Evolutionary conservation across 306 rosid species (phyloP), one percentile per base, ranked within the genome.

Genomic region (Pyrus betulifolia): DNA sequence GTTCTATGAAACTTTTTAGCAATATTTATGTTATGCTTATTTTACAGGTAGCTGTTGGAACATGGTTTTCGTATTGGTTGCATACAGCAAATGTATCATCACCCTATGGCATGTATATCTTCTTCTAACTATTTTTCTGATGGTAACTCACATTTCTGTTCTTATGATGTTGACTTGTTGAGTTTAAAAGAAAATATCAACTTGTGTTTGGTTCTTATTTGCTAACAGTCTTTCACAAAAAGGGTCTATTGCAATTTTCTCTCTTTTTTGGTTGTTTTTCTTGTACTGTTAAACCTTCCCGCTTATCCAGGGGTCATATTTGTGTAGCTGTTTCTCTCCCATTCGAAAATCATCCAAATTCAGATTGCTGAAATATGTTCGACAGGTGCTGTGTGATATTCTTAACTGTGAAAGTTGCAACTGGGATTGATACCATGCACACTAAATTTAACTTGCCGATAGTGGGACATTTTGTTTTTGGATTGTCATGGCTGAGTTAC

Each of bases 41-140:
- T 78, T 12, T 68, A 22, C 98, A 95, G 98, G 90, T 84, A 77
- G 97, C 96, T 33, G 93, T 90, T 76, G 97, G 96, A 75, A 74
- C 74, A 28, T 89, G 89, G 86, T 95, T 95, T 86, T 89, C 97
- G 12, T 86, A 84, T 88, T 95, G 98, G 98, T 79, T 95, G 90
- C 85, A 78, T 82, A 75, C 83, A 51, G 51, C 92, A 77, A 90
- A 84, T 76, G 67, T 95, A 76, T 82, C 97, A 80, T 90, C 97
- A 76, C 98, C 98, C 76, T 95, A 95, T 86, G 87, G 96, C 98
- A 92, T 92, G 98, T 95, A 95, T 95, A 90, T 82, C 85, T 92
- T 92, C 97, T 92, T 89, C 88, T 86, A 74, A 86, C 91, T 92
- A 87, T 89, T 87, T 89, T 89, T 90, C 84, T 89, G 84, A 92